A percentile compares a stretch with the other conserved stretches of the same genome.
phyloP scores from a whole-genome alignment of 1,284 basidiomycete species.

The Apiotrichum domesticum region DNA sequence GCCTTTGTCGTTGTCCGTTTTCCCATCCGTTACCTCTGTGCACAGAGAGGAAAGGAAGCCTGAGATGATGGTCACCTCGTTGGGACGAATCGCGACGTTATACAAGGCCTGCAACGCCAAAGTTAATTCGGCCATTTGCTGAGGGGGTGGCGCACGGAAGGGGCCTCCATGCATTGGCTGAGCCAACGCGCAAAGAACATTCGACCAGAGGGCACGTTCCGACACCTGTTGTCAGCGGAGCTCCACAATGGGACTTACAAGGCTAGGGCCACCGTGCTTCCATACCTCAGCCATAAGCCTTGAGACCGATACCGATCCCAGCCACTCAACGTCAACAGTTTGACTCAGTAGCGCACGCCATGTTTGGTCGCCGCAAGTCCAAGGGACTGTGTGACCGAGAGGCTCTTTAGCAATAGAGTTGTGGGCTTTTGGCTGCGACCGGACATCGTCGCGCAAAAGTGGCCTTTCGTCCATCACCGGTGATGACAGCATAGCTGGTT shows the following conservation, averaged over 20 bases:
- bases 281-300: conserved; percentile 38
- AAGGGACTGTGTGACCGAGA: neutral
- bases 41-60: conserved; percentile 32
- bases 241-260: conserved; percentile 22
- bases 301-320: conserved; percentile 30
- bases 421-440: too few species aligned
- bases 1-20: conserved; percentile 7
- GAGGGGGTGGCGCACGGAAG: neutral
- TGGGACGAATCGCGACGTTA: conserved; percentile 34
- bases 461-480: too few species aligned
- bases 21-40: conserved; percentile 2
- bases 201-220: conserved; percentile 33
- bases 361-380: conserved; percentile 8
- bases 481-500: too few species aligned
- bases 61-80: conserved; percentile 37
- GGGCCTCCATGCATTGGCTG: conserved; percentile 4
- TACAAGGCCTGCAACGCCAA: conserved; percentile 36
- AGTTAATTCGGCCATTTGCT: conserved; percentile 26
- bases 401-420: neutral
- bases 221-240: conserved; percentile 24
- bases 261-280: conserved; percentile 37
- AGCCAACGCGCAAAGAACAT: conserved; percentile 32
- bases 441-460: too few species aligned
- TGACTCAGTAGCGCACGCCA: conserved; percentile 25
- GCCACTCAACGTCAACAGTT: conserved; percentile 36